Evolutionary conservation across 2,329 filamentous ascomycete species (phyloP).

Genomic region (Proliferodiscus dingleyae): DNA sequence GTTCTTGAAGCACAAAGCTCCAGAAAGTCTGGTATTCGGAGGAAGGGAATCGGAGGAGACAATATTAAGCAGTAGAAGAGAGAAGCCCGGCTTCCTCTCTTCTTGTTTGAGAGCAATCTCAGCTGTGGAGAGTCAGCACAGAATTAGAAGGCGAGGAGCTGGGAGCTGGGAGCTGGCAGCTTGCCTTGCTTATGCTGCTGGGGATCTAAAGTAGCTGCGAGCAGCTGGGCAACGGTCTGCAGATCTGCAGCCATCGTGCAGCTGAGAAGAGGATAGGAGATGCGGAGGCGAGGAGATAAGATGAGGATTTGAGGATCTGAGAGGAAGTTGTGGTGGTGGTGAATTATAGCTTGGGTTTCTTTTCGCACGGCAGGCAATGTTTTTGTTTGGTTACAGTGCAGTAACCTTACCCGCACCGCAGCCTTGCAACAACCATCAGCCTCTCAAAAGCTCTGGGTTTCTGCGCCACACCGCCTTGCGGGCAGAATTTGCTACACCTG

Average conservation of each 20-base stretch:
- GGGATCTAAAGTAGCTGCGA: constrained; percentile 87
- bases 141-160: constrained; percentile 18
- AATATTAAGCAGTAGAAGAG: constrained; percentile 82
- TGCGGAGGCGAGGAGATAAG: background rate
- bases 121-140: constrained; percentile 46
- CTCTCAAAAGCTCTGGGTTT: too few species aligned
- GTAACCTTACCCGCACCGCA: too few species aligned
- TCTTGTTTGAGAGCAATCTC: constrained; percentile 74
- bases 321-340: too few species aligned
- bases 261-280: constrained; percentile 3
- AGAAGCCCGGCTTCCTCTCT: constrained; percentile 82
- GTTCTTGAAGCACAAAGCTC: constrained; percentile 96
- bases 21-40: constrained; percentile 75
- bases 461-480: too few species aligned
- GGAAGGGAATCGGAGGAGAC: constrained; percentile 71
- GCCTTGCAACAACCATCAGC: too few species aligned
- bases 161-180: constrained; percentile 18
- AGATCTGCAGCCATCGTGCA: constrained; percentile 55
- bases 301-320: background rate
- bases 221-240: constrained; percentile 68
- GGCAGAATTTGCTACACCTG: too few species aligned
- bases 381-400: too few species aligned
- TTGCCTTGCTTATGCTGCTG: constrained; percentile 83
- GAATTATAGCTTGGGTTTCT: too few species aligned
- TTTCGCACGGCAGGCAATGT: too few species aligned